Percentiles rank a stretch among this genome's conserved stretches.
These are phyloP conservation scores for Arthrobotrys iridis DNA, from an alignment of 2,329 filamentous ascomycete genomes.

Conservation along the genomic window DNA sequence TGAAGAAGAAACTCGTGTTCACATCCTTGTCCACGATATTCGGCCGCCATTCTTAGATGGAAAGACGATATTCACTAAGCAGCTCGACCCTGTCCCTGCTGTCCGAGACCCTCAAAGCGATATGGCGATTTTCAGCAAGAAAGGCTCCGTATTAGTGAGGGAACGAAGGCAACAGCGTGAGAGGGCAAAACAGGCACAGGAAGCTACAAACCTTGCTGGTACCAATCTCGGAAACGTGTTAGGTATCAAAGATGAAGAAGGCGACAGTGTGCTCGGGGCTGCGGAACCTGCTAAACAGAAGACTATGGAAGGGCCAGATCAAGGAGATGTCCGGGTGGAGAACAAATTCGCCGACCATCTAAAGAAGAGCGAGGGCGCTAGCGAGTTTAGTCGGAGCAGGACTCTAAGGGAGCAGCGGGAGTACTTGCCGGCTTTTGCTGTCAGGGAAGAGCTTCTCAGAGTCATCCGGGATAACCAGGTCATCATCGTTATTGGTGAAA, in stretches of 20 bases:
- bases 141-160: constrained; percentile 91
- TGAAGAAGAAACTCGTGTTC: constrained; percentile 86
- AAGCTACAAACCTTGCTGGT: constrained; percentile 91
- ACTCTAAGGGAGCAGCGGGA: constrained; percentile 89
- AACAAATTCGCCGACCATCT: constrained; percentile 90
- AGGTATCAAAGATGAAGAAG: constrained; percentile 90
- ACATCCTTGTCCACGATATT: constrained; percentile 91
- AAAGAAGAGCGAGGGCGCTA: constrained; percentile 82
- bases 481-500: constrained; percentile 95
- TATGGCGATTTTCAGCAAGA: constrained; percentile 97
- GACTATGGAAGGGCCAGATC: constrained; percentile 72
- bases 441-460: constrained; percentile 87
- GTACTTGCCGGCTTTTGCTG: constrained; percentile 93
- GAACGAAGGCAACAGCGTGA: constrained; percentile 92
- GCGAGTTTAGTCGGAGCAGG: constrained; percentile 92
- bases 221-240: constrained; percentile 94
- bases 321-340: constrained; percentile 67
- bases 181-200: constrained; percentile 90
- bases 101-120: constrained; percentile 95
- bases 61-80: constrained; percentile 95
- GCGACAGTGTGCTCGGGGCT: constrained; percentile 76
- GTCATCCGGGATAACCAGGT: constrained; percentile 98
- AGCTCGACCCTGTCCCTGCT: constrained; percentile 91
- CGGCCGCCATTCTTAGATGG: constrained; percentile 95
- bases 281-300: constrained; percentile 66